Evolutionary conservation across 2,329 filamentous ascomycete species (phyloP).

Genomic region (Penicillium palitans): DNA sequence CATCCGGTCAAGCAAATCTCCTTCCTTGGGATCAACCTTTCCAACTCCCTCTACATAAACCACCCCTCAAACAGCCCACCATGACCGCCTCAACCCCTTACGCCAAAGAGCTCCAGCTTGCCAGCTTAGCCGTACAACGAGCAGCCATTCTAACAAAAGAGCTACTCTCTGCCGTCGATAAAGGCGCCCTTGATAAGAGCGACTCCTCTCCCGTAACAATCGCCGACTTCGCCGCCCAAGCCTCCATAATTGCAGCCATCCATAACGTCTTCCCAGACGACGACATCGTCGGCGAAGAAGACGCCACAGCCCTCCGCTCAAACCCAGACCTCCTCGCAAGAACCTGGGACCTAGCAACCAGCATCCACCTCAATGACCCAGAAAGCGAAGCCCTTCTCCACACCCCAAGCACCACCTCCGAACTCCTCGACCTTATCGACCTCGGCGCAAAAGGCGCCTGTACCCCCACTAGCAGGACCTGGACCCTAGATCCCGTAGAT

Average conservation of each 20-base stretch:
- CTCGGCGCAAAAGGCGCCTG: slow-evolving; percentile 51
- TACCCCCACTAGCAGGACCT: slow-evolving; percentile 49
- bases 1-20: neutral
- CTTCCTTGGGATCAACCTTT: neutral
- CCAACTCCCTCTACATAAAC: neutral
- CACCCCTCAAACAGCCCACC: neutral
- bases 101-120: slow-evolving; percentile 39
- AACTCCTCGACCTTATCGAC: slow-evolving; percentile 65
- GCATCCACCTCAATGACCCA: slow-evolving; percentile 36
- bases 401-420: slow-evolving; percentile 49
- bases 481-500: slow-evolving; percentile 66
- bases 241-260: slow-evolving; percentile 59
- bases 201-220: slow-evolving; percentile 63
- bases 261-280: slow-evolving; percentile 57
- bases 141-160: slow-evolving; percentile 60
- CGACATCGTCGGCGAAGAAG: slow-evolving; percentile 63
- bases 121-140: slow-evolving; percentile 52
- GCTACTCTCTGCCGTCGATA: slow-evolving; percentile 51
- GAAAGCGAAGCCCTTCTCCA: slow-evolving; percentile 38
- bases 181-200: slow-evolving; percentile 56
- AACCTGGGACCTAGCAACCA: slow-evolving; percentile 58
- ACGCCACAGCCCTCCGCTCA: slow-evolving; percentile 53
- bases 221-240: slow-evolving; percentile 65
- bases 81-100: slow-evolving; percentile 33
- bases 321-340: slow-evolving; percentile 51